A percentile compares a stretch with the other conserved stretches of the same genome.
Conservation (phyloP, 2,329 filamentous ascomycete genomes). For the Phaeosphaeriaceae sp. region DNA sequence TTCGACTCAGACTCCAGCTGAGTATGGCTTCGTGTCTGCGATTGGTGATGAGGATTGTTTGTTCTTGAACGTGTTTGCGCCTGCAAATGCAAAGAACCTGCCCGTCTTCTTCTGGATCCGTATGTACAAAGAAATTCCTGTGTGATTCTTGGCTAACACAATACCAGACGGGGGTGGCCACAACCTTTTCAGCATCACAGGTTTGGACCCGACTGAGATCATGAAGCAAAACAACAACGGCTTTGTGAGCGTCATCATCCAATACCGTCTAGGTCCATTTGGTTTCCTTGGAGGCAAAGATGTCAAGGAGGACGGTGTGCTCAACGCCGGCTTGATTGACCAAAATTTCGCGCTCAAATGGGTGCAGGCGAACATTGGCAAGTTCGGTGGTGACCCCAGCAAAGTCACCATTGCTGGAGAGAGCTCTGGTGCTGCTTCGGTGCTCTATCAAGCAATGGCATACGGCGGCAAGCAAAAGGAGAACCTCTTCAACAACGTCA, state of each 20-base stretch:
- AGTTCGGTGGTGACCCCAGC: conserved; percentile 61
- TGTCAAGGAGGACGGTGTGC: conserved; percentile 61
- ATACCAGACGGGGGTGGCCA: conserved; percentile 51
- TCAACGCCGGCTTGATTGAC: conserved; percentile 71
- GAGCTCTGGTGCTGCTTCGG: conserved; percentile 67
- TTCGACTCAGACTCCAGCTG: conserved; percentile 31
- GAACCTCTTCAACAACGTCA: conserved; percentile 43
- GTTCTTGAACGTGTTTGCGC: conserved; percentile 50
- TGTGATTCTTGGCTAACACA: conserved; percentile 28
- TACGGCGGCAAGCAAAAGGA: conserved; percentile 47
- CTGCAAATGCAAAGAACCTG: conserved; percentile 53
- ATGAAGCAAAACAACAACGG: conserved; percentile 53
- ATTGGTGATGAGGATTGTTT: conserved; percentile 51
- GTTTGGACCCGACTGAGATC: conserved; percentile 40
- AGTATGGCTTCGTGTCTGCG: conserved; percentile 40
- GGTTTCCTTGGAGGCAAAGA: conserved; percentile 68
- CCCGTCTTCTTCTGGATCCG: conserved; percentile 64
- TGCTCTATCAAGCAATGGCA: conserved; percentile 52
- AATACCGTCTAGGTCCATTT: conserved; percentile 68
- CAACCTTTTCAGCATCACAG: conserved; percentile 38
- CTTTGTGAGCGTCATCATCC: conserved; percentile 66
- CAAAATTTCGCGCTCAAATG: conserved; percentile 67
- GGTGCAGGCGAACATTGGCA: conserved; percentile 65
- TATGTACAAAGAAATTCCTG: conserved; percentile 22
- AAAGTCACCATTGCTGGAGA: conserved; percentile 68